Percentiles rank a stretch among this genome's conserved stretches.
These are phyloP conservation scores for Fraxinus dipetala DNA, from an alignment of 305 asterid species.

Conservation along the genomic window DNA sequence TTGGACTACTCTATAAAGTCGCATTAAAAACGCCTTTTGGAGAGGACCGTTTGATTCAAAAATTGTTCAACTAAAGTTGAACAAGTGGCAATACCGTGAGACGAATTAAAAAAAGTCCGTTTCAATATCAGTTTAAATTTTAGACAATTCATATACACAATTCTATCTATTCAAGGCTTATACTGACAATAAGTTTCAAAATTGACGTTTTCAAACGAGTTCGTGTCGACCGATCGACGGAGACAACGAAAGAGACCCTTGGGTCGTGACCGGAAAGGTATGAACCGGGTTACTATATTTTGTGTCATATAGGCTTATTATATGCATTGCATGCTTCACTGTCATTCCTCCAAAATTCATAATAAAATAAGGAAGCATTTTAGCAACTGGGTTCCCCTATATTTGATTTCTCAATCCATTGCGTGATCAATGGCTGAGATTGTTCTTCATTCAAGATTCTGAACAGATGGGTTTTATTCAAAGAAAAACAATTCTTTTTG, in stretches of 20 bases:
- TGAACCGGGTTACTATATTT: not conserved
- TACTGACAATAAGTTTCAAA: not conserved
- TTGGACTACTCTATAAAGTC: not conserved
- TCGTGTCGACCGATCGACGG: not conserved
- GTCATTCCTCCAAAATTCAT: conserved; percentile 12
- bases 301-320: not conserved
- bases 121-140: not conserved
- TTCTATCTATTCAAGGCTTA: not conserved
- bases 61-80: not conserved
- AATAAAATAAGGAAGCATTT: not conserved
- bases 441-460: conserved; percentile 29
- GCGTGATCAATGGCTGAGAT: conserved; percentile 12
- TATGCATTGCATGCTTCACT: conserved; percentile 15
- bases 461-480: not conserved
- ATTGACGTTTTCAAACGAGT: not conserved
- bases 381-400: not conserved
- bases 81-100: not conserved
- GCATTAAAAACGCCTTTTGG: not conserved
- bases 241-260: not conserved
- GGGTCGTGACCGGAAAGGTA: not conserved
- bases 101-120: not conserved
- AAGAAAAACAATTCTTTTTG: conserved; percentile 19
- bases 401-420: not conserved
- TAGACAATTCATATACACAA: not conserved
- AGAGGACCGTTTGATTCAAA: not conserved